These are phyloP conservation scores for Xanthoceras sorbifolium DNA, from an alignment of 345 rosid genomes.

Conservation along the genomic window DNA sequence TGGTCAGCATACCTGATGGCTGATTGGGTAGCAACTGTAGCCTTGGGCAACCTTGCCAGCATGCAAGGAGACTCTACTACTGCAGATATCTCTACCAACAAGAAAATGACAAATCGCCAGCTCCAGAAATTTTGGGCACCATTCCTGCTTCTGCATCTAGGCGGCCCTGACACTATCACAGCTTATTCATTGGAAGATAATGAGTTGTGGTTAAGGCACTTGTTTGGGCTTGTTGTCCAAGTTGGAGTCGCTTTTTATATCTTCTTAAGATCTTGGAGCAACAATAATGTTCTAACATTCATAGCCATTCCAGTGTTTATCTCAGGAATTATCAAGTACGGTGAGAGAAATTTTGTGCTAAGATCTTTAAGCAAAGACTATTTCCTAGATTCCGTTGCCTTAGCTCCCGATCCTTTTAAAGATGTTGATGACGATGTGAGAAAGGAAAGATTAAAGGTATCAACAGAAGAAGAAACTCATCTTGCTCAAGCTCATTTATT, in stretches of 20 bases:
- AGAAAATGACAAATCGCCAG: no score
- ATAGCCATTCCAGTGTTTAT: constrained; percentile 2
- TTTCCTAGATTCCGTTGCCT: constrained; percentile 7
- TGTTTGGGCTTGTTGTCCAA: constrained; percentile 27
- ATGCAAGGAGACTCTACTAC: no score
- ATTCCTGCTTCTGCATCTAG: no score
- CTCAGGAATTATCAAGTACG: constrained; percentile 30
- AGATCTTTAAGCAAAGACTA: constrained; percentile 18
- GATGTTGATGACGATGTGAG: no score
- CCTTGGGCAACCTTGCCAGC: no score
- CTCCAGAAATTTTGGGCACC: no score
- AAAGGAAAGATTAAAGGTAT: no score
- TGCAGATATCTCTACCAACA: no score
- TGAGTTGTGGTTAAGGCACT: constrained; percentile 39
- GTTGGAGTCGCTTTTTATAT: constrained; percentile 21
- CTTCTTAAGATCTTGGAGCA: constrained; percentile 16
- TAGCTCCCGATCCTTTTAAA: neutral
- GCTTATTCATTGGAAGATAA: constrained; percentile 40
- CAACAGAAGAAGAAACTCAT: no score
- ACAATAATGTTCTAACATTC: neutral
- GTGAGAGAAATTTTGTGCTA: constrained; percentile 36
- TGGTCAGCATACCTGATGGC: no score
- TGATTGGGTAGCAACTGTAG: no score
- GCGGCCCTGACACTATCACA: constrained; percentile 47
- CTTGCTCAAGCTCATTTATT: no score